Base-by-base conservation (phyloP, 1,284 basidiomycete genomes). In the Fomitiporia mediterranea region DNA sequence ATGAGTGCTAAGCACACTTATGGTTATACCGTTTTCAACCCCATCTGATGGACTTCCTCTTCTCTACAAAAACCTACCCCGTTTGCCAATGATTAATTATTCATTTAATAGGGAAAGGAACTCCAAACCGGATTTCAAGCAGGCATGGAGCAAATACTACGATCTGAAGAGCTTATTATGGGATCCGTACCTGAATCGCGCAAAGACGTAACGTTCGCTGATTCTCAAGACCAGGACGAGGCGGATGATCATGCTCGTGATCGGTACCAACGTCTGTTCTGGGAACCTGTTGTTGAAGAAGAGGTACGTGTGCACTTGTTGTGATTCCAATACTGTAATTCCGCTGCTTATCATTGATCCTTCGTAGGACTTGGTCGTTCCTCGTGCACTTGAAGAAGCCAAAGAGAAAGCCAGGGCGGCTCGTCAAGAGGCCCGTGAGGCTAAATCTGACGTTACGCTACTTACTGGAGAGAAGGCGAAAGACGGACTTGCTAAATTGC, bases 81-180 rank as follows among this genome's bases (percentile, higher is more conserved):
- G 6, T 30, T 63, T 48, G 67, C 70, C 19, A 67, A 53, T 37
- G 42, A 59, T 48, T 9, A 17, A 25, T 53, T 11, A 19, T 50
- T 19, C 17, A 56, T 59, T 61, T 21, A 46, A 17, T 60, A 89
- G 85, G 72, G 70, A 32, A 82, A 79, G 64, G 64, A 68, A 25
- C 58, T 87, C 1, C 86, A 90, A 68, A 84, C 80, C 0, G 86
- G 86, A 19, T 89, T 89, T 66, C 75, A 73, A 6, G 65, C 64
- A 40, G 86, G 86, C 17, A 89, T 90, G 87, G 86, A 89, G 58
- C 67, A 67, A 53, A 65, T 86, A 2, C 73, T 90, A n/a, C 79
- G 76, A 40, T 75, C 83, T 43, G 63, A 63, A 8, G 64, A 69
- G n/a, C 61, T 63, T 13, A 40, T 44, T 7, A 11, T 40, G n/a